phyloP scores from a whole-genome alignment of 2,329 filamentous ascomycete genomes.

The Emericellopsis atlantica region DNA sequence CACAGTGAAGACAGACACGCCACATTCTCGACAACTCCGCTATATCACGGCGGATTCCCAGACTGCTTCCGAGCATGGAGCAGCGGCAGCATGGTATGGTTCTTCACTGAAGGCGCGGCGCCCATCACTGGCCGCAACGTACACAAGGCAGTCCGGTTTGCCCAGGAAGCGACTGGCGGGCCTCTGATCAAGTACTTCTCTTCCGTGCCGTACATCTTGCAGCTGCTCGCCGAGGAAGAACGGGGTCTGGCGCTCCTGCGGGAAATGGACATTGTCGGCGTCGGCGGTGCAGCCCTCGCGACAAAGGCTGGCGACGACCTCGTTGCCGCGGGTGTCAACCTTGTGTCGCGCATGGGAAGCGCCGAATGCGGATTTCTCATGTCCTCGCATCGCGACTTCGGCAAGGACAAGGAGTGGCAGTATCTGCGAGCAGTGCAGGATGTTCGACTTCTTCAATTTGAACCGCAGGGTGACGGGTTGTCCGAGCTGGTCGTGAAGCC shows the following conservation, averaged over 20 bases:
- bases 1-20: conserved; percentile 18
- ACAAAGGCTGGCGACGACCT: conserved; percentile 37
- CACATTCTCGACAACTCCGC: conserved; percentile 52
- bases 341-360: conserved; percentile 52
- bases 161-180: conserved; percentile 10
- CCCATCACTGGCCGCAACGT: conserved; percentile 46
- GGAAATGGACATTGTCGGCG: conserved; percentile 47
- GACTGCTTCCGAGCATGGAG: conserved; percentile 52
- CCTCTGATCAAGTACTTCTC: conserved; percentile 41
- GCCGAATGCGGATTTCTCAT: conserved; percentile 55
- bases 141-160: conserved; percentile 27
- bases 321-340: conserved; percentile 34
- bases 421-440: conserved; percentile 33
- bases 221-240: conserved; percentile 32
- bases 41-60: conserved; percentile 53
- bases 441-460: conserved; percentile 26
- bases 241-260: conserved; percentile 27
- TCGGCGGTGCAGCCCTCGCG: conserved; percentile 49
- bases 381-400: conserved; percentile 45
- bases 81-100: conserved; percentile 44
- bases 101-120: conserved; percentile 42
- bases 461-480: conserved; percentile 24
- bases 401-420: conserved; percentile 44
- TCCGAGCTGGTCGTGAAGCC: conserved; percentile 41
- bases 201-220: conserved; percentile 45